A percentile compares a stretch with the other conserved stretches of the same genome.
These are phyloP conservation scores for Protomyces gravidus DNA, from an alignment of 1,139 yeast species.

Conservation along the genomic window DNA sequence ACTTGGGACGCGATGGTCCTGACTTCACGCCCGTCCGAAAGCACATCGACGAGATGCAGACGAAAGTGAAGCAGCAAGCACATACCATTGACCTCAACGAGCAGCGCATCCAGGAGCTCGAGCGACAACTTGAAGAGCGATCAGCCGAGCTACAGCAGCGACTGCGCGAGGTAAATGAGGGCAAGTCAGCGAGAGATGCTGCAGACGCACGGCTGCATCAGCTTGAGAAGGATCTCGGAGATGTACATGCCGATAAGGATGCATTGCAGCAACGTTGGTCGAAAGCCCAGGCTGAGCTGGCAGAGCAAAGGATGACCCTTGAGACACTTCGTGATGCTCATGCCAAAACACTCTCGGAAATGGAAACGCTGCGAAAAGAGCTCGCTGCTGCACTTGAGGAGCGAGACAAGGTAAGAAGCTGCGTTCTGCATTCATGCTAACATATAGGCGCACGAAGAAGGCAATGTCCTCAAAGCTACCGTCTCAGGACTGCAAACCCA, in stretches of 20 bases:
- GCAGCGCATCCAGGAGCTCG: slow-evolving; percentile 14
- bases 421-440: background rate
- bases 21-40: background rate
- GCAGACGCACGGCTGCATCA: slow-evolving; percentile 4
- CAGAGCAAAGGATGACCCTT: background rate
- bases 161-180: background rate
- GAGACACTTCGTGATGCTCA: background rate
- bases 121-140: background rate
- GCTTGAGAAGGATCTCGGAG: slow-evolving; percentile 1
- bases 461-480: background rate
- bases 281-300: background rate
- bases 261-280: background rate
- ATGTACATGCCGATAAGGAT: slow-evolving; percentile 3
- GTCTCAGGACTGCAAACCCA: background rate
- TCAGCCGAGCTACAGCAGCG: background rate
- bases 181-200: slow-evolving; percentile 1
- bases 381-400: background rate
- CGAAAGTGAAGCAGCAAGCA: slow-evolving; percentile 12
- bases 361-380: background rate
- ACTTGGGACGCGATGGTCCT: background rate
- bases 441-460: background rate
- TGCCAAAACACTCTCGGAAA: background rate
- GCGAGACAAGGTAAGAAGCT: background rate
- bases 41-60: slow-evolving; percentile 8
- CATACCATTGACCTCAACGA: slow-evolving; percentile 7